These are phyloP conservation scores for Blastobotrys apis DNA, from an alignment of 1,139 yeast species.

Conservation along the genomic window DNA sequence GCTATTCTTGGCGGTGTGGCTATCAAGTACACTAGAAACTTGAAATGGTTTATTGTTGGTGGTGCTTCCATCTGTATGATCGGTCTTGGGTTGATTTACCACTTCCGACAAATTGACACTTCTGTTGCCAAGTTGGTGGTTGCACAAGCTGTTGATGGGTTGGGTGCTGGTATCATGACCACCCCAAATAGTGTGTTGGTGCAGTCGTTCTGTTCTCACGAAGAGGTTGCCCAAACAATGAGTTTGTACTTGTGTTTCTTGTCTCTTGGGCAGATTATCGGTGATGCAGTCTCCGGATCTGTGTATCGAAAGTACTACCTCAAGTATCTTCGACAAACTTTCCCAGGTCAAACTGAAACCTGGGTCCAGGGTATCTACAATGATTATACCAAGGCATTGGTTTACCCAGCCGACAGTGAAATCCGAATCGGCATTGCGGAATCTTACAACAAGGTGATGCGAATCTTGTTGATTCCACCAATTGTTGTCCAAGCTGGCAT, in stretches of 20 bases:
- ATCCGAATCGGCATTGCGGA: constrained; percentile 14
- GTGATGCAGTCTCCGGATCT: constrained; percentile 20
- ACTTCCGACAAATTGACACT: constrained; percentile 16
- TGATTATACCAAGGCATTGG: constrained; percentile 15
- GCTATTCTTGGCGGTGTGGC: constrained; percentile 54
- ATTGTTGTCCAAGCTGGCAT: constrained; percentile 15
- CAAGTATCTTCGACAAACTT: constrained; percentile 11
- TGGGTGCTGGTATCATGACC: constrained; percentile 24
- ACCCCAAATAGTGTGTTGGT: constrained; percentile 22
- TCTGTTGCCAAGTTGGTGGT: constrained; percentile 18
- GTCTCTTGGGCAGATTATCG: constrained; percentile 20
- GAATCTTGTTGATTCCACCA: constrained; percentile 17
- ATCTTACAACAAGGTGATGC: constrained; percentile 16
- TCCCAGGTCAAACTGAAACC: constrained; percentile 10
- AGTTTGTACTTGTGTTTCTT: constrained; percentile 23
- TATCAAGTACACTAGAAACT: constrained; percentile 44
- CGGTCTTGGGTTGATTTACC: constrained; percentile 43
- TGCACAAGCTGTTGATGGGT: constrained; percentile 22
- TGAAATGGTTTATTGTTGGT: constrained; percentile 54
- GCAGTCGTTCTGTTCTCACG: constrained; percentile 21
- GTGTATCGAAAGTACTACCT: constrained; percentile 17
- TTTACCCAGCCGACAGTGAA: constrained; percentile 12
- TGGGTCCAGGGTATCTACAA: constrained; percentile 15
- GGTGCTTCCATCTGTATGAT: constrained; percentile 54
- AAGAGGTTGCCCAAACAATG: constrained; percentile 24